Percentiles rank a stretch among this genome's conserved stretches.
Evolutionary conservation across 139 green algal genomes (phyloP).

Genomic region (Picochlorum sp.): DNA sequence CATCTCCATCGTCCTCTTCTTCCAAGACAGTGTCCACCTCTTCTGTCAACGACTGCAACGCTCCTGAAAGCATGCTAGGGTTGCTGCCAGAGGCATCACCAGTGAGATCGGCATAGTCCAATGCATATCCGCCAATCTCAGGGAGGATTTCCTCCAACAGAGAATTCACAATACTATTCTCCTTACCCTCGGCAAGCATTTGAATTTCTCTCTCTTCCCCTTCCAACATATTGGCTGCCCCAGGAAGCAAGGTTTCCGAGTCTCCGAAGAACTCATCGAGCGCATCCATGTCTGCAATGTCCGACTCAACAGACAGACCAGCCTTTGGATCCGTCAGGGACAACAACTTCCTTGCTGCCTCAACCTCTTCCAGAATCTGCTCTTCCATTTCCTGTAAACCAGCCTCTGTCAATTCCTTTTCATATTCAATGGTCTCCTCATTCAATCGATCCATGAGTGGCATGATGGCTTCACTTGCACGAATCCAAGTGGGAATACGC

Average conservation of each 20-base stretch:
- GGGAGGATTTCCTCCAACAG: background rate
- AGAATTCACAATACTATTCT: background rate
- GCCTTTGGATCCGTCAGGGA: conserved; percentile 6
- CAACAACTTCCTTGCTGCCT: conserved; percentile 3
- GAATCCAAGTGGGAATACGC: conserved; percentile 18
- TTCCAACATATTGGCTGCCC: background rate
- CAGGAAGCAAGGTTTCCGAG: background rate
- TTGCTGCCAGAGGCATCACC: background rate
- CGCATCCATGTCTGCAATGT: background rate
- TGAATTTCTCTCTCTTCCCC: background rate
- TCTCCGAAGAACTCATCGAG: conserved; percentile 10
- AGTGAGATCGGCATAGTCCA: conserved; percentile 3
- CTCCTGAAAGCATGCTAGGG: background rate
- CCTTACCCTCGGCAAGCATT: background rate
- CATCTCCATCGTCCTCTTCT: background rate
- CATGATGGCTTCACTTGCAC: conserved; percentile 9
- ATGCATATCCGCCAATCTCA: background rate
- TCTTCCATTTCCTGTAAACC: background rate
- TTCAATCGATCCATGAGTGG: conserved; percentile 19
- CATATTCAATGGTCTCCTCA: background rate
- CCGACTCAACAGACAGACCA: background rate
- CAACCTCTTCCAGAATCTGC: conserved; percentile 11
- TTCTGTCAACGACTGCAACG: background rate
- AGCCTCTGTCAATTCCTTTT: conserved; percentile 4
- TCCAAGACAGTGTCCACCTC: background rate